Evolutionary conservation across 192 early-diverging fungal genomes (phyloP).

Genomic region (Spizellomyces punctatus): DNA sequence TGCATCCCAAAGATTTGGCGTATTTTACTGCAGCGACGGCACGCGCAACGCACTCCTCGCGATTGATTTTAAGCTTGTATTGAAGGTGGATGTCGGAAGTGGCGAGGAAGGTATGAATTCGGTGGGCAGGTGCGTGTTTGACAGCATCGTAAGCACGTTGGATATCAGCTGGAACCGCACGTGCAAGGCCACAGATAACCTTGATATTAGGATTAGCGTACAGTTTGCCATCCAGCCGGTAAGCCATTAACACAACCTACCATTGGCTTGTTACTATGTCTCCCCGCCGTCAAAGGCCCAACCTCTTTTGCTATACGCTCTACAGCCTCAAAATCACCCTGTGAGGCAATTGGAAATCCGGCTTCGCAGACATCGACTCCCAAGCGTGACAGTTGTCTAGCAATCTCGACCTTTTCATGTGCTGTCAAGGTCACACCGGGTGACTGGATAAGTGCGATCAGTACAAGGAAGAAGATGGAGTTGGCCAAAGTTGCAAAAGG

Average conservation of each 20-base stretch:
- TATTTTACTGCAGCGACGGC: conserved; percentile 79
- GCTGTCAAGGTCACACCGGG: conserved; percentile 93
- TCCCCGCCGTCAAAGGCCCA: conserved; percentile 78
- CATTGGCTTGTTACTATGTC: conserved; percentile 74
- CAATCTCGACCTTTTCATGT: conserved; percentile 94
- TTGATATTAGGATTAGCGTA: conserved; percentile 29
- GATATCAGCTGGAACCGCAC: conserved; percentile 84
- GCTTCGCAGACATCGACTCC: conserved; percentile 97
- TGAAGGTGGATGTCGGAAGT: conserved; percentile 96
- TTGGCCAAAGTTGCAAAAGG: not conserved
- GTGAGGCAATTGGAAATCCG: conserved; percentile 92
- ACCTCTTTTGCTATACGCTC: conserved; percentile 91
- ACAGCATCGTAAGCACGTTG: conserved; percentile 88
- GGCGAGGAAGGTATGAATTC: conserved; percentile 95
- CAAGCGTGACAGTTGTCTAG: conserved; percentile 86
- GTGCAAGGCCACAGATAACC: conserved; percentile 87
- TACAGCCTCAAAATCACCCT: conserved; percentile 95
- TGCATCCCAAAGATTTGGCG: conserved; percentile 73
- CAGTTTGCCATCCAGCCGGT: not conserved
- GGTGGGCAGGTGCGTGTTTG: conserved; percentile 77
- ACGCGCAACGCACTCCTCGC: conserved; percentile 82
- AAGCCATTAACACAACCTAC: conserved; percentile 46
- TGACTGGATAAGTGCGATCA: conserved; percentile 58
- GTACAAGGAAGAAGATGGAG: not conserved
- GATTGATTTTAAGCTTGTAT: conserved; percentile 88